These are phyloP conservation scores for Gliomastix tumulicola DNA, from an alignment of 2,329 filamentous ascomycete species.

Conservation along the genomic window DNA sequence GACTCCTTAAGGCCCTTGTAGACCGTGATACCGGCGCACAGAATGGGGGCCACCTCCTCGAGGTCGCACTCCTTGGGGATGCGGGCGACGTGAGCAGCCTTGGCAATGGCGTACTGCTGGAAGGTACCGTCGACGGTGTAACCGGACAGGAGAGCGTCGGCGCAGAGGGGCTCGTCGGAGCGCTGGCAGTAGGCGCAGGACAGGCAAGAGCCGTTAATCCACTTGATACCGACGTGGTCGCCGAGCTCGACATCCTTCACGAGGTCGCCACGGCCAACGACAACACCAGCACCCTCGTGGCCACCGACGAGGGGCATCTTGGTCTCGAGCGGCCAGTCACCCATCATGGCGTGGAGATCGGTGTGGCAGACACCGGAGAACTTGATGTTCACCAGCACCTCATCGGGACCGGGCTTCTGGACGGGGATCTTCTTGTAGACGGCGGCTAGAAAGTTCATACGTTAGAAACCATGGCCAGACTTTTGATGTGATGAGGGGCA, in stretches of 20 bases:
- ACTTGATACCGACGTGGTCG: conserved; percentile 84
- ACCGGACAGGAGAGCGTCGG: conserved; percentile 68
- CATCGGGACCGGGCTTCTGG: conserved; percentile 72
- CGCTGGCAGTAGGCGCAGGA: conserved; percentile 77
- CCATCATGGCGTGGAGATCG: conserved; percentile 71
- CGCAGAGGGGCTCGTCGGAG: conserved; percentile 77
- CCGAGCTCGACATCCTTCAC: conserved; percentile 75
- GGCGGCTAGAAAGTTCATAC: conserved; percentile 35
- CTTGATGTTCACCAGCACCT: conserved; percentile 88
- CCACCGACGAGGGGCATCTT: conserved; percentile 85
- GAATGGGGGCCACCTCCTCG: conserved; percentile 70
- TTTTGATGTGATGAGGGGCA: no score
- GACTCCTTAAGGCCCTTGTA: conserved; percentile 92
- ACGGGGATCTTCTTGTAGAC: conserved; percentile 79
- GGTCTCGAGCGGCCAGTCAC: conserved; percentile 79
- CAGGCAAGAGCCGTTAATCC: conserved; percentile 85
- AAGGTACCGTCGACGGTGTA: conserved; percentile 92
- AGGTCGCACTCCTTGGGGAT: conserved; percentile 72
- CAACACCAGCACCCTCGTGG: conserved; percentile 71
- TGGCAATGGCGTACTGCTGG: conserved; percentile 86
- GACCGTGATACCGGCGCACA: conserved; percentile 81
- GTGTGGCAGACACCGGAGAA: conserved; percentile 90
- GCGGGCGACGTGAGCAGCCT: conserved; percentile 76
- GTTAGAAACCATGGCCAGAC: no score
- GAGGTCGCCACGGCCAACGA: conserved; percentile 72